Base-by-base conservation (phyloP, 2,329 filamentous ascomycete species). In the Botryotinia narcissicola region DNA sequence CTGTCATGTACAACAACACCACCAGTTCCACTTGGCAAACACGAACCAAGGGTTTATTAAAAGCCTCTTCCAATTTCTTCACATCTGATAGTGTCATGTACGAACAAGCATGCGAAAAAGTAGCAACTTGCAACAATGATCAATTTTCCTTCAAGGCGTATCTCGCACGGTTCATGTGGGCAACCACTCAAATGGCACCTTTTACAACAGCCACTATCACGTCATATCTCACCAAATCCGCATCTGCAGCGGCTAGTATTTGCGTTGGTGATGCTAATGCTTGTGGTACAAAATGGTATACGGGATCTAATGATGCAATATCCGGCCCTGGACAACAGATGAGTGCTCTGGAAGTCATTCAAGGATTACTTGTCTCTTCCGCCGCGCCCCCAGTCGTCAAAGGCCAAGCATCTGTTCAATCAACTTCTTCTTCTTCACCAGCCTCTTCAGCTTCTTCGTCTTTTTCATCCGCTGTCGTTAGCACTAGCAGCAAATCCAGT, bases 141-240 rank as follows among this genome's bases (percentile, higher is more conserved):
- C 89, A 90, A 85, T 87, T 86, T 77, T 89, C 88, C 14, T 92
- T 91, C 86, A 93, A 93, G 82, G 90, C 86, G 61, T 91, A 90
- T 80, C 84, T 92, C 44, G 84, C 89, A 40, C 88, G 90, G 72
- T 91, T 90, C 83, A 87, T 91, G 83, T 90, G 86, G 82, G 84
- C 86, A 63, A 85, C 88, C 5, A 84, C 87, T 48, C 80, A 86
- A 69, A 84, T 91, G 82, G 84, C 89, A 74, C 88, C 90, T 16
- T 85, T 85, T 32, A 86, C 90, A 32, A 81, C 82, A 4, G 72
- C 81, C 5, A 82, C 83, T 7, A 84, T 92, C 64, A 82, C 84
- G 68, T 79, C 81, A 3, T 81, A 87, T 63, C 84, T 92, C 60
- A 80, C 82, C 8, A 80, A 85, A 2, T 87, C 87, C 3, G 87